Evolutionary conservation across 805 yeast species (phyloP), one percentile per base, ranked within the genome.

Genomic region (Cyberlindnera bimundalis): DNA sequence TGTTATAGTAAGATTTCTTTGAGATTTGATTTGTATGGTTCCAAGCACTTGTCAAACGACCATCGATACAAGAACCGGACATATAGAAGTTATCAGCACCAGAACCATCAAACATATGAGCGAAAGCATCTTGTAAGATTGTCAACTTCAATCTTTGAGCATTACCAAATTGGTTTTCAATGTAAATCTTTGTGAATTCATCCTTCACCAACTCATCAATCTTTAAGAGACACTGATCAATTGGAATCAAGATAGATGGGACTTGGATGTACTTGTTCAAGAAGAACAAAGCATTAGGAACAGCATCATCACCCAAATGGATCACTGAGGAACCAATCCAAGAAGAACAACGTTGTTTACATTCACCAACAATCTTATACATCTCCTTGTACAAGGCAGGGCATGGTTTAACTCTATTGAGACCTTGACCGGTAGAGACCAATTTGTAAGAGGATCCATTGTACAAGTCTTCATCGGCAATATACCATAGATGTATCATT

Each of bases 271-370:
- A 84, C 58, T 85, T 84, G 60, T 84, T 93, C 38, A 84, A 62
- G 66, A 84, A 84, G 56, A 84, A 84, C 45, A 85, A 59, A 0
- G 91, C 89, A 58, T 84, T 84, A 3, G 95, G 95, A 5, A 84
- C 95, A 2, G 90, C 84, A 52, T 80, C 83, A 59, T 84, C 95
- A 29, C 93, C 95, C 14, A 85, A 56, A 60, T 84, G 95, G 18
- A 84, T 84, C 17, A 82, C 91, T 13, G 84, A 77, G 5, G 87
- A 79, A 2, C 95, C 95, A 25, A 84, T 81, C 91, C 93, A 84
- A 2, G 73, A 64, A 4, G 81, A 76, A 17, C 84, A 76, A 35
- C 70, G 68, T 23, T 66, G 59, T 54, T 84, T 85, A 33, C 84
- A 84, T 42, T 79, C 80, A n/a, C 70, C 60, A 35, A 84, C 67